Evolutionary conservation across 306 rosid genomes (phyloP).

Genomic region (Cucurbita maxima): DNA sequence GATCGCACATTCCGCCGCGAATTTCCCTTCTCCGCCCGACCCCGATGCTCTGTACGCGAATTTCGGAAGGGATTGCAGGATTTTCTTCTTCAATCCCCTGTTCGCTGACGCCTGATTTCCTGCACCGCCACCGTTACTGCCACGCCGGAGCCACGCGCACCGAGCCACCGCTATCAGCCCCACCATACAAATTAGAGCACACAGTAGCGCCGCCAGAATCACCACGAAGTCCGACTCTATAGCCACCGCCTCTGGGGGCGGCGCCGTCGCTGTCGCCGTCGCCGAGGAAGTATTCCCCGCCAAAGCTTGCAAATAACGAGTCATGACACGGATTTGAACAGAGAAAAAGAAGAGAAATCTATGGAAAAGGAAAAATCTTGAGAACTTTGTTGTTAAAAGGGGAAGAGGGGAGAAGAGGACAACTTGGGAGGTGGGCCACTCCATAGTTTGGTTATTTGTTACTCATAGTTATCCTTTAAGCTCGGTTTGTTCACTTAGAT

Average conservation of each 20-base stretch:
- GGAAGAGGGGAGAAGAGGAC: background rate
- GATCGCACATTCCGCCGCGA: slow-evolving; percentile 49
- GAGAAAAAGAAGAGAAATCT: background rate
- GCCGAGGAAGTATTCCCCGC: background rate
- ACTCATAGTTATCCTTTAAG: no score
- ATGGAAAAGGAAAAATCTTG: background rate
- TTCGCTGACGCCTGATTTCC: slow-evolving; percentile 28
- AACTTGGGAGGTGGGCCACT: no score
- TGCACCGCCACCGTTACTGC: background rate
- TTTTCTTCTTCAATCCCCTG: slow-evolving; percentile 68
- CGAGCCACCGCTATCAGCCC: slow-evolving; percentile 69
- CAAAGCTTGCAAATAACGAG: background rate
- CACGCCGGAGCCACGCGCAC: slow-evolving; percentile 72
- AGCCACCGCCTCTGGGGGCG: background rate
- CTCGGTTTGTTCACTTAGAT: no score
- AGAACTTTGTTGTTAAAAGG: background rate
- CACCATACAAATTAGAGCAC: slow-evolving; percentile 65
- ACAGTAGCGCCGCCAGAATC: slow-evolving; percentile 56
- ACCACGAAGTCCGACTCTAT: slow-evolving; percentile 44
- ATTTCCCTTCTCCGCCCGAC: slow-evolving; percentile 10
- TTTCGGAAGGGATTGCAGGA: slow-evolving; percentile 55
- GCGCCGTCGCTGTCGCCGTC: background rate
- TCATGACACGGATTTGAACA: background rate
- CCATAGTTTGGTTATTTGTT: no score
- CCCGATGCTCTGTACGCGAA: slow-evolving; percentile 18